phyloP scores from a whole-genome alignment of 176 grass and related monocot species.

The Oropetium thomaeum region DNA sequence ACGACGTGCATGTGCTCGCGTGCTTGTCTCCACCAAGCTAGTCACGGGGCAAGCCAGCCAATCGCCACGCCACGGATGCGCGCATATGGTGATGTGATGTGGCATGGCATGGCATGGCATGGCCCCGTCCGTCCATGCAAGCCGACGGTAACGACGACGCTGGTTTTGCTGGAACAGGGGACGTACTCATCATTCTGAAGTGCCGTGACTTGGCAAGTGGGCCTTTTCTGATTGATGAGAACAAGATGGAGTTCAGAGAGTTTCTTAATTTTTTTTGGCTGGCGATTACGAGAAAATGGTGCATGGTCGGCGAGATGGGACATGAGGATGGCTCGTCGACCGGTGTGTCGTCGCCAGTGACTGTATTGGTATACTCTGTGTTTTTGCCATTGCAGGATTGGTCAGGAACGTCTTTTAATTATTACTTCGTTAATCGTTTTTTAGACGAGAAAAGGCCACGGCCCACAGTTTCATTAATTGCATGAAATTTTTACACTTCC shows the following conservation, averaged over 20 bases:
- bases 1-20: slow-evolving; percentile 22
- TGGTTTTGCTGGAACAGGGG: slow-evolving; percentile 1
- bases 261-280: no score
- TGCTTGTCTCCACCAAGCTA: slow-evolving; percentile 15
- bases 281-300: not conserved
- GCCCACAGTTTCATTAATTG: no score
- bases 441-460: no score
- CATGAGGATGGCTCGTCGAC: not conserved
- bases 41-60: slow-evolving; percentile 12
- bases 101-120: no score
- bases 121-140: no score
- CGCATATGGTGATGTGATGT: not conserved
- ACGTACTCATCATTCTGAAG: not conserved
- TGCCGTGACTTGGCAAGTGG: slow-evolving; percentile 6
- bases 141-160: slow-evolving; percentile 20
- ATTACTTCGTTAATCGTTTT: not conserved
- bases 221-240: not conserved
- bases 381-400: not conserved
- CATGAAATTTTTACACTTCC: no score
- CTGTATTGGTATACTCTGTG: no score
- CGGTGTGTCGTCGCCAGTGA: not conserved
- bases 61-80: not conserved
- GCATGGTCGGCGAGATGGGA: not conserved
- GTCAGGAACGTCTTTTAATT: not conserved
- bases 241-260: not conserved